Percentiles rank a stretch among this genome's conserved stretches.
Evolutionary conservation across 495 filamentous ascomycete species (phyloP).

Genomic region (Podospora sp.): DNA sequence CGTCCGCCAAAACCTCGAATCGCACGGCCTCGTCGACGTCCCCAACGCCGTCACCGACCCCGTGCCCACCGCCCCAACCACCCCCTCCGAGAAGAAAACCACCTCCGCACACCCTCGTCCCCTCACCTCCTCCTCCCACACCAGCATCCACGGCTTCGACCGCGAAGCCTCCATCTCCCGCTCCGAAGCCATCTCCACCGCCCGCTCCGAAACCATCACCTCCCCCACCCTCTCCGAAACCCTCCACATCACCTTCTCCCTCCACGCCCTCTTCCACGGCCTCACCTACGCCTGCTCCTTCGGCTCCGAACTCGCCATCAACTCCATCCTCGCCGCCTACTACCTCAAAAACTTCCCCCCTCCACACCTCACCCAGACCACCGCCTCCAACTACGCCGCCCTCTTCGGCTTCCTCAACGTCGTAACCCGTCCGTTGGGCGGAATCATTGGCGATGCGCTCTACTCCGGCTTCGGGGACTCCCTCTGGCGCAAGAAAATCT

Average conservation of each 20-base stretch:
- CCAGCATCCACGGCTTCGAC: slow-evolving; percentile 31
- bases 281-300: slow-evolving; percentile 81
- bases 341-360: slow-evolving; percentile 79
- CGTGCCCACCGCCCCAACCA: slow-evolving; percentile 28
- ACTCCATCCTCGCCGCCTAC: slow-evolving; percentile 78
- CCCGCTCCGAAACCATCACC: slow-evolving; percentile 64
- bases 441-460: slow-evolving; percentile 69
- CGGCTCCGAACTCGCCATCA: slow-evolving; percentile 82
- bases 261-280: slow-evolving; percentile 67
- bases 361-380: slow-evolving; percentile 70
- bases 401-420: slow-evolving; percentile 92
- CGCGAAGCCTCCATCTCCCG: slow-evolving; percentile 57
- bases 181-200: slow-evolving; percentile 58
- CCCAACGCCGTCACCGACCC: neutral
- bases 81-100: slow-evolving; percentile 29
- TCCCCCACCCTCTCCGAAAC: slow-evolving; percentile 66
- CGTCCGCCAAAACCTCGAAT: slow-evolving; percentile 47
- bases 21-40: slow-evolving; percentile 55
- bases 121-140: slow-evolving; percentile 37
- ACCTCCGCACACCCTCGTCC: slow-evolving; percentile 35
- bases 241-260: slow-evolving; percentile 60
- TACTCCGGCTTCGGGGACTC: slow-evolving; percentile 60
- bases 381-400: slow-evolving; percentile 75
- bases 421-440: slow-evolving; percentile 72
- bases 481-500: slow-evolving; percentile 77